Base-by-base conservation (phyloP, 805 yeast genomes). In the Barnettozyma siamensis region DNA sequence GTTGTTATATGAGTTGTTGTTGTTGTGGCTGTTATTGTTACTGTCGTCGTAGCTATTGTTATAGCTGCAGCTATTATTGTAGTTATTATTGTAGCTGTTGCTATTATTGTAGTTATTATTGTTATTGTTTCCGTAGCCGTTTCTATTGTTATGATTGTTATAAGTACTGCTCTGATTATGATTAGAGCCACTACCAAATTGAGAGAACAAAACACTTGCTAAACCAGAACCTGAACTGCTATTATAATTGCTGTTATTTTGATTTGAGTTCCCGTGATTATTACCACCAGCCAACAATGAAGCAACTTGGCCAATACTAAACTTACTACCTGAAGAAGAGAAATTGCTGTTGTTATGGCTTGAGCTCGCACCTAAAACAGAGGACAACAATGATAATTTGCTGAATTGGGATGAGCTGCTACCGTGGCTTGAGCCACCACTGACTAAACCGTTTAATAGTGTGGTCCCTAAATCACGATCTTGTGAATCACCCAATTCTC, bases 371-470 rank as follows among this genome's bases (percentile, higher is more conserved):
- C 48, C 42, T 9, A 53, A 42, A 7, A 53, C 39, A 15, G 48
- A 26, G 7, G 47, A 29, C 24, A 53, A 34, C 26, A 53, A 17
- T 3, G 44, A 30, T 37, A 53, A 40, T 38, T 47, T 50, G 12
- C 47, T 33, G 1, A 43, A 17, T 26, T 46, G 49, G 6, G 45
- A 38, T 4, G 49, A 40, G n/a, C 49, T 50, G 27, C 49, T 40
- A 37, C 41, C 30, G 10, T 45, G 45, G 26, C 38, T 21, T 1
- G 20, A 16, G 4, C 52, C 52, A 42, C 57, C 53, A 20, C 51
- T 44, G 40, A 47, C 28, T 16, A 56, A 33, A 1, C 59, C 58
- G 16, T 39, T 45, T 17, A 57, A 31, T 12, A 57, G 39, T 13
- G 50, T 35, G 8, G 51, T 34, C 3, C 51, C 40, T 7, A 56